Evolutionary conservation across 345 rosid genomes (phyloP), one percentile per base, ranked within the genome.

Genomic region (Acer campestre): DNA sequence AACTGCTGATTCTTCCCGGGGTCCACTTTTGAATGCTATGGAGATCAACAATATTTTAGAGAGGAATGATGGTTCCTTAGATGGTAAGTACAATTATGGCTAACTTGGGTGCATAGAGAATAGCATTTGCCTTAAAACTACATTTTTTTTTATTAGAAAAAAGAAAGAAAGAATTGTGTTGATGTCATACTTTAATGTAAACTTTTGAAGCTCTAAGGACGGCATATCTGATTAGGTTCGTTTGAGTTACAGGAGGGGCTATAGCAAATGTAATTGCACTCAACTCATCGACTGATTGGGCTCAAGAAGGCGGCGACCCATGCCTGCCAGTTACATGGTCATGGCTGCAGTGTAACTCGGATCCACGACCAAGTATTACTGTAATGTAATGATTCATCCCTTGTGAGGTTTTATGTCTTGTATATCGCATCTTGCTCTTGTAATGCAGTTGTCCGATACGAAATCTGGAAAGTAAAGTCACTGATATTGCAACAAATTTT

Each of bases 241-340:
- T 7, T 68, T 84, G 84, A 65, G 23, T 72, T 90, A 90, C 89
- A 96, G 99, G 89, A 46, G 82, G 79, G 51, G 82, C 77, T 70
- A 87, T 96, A 73, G 84, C 87, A 48, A 82, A 84, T 81, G 79
- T 92, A 75, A 78, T 84, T 73, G 77, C 87, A 49, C 85, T 79
- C 31, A 85, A 90, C 81, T 61, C 89, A 61, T 80, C 95, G 13
- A 87, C 89, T 61, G 87, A 83, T 23, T 94, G 99, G 99, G 94
- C 91, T 61, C 91, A 86, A 79, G 99, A 97, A 89, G 98, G 98
- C 8, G 99, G 98, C 29, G 98, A 96, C 67, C 98, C 99, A 0
- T 96, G 98, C 85, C 85, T 86, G 67, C 98, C 99, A 10, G 91
- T 90, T 81, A 91, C 98, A 22, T 96, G 98, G 98, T 88, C 98